A percentile compares a stretch with the other conserved stretches of the same genome.
Evolutionary conservation across 805 yeast species (phyloP).

Genomic region (Kregervanrija pseudodelftensis): DNA sequence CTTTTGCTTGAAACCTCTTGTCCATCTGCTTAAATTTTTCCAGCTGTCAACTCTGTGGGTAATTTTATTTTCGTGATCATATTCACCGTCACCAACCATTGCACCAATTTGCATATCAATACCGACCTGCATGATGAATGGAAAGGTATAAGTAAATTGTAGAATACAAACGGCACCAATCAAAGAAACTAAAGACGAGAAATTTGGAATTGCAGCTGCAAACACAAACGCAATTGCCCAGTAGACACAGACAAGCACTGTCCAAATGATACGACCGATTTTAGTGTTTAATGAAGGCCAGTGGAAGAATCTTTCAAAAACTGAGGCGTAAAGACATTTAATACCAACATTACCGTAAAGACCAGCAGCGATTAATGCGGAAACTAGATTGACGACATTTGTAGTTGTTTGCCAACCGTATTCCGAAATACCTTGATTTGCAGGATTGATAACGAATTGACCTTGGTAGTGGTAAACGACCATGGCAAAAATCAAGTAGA

Average conservation of each 20-base stretch:
- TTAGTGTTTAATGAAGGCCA: conserved; percentile 29
- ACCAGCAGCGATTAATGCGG: conserved; percentile 40
- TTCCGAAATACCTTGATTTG: conserved; percentile 35
- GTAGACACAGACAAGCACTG: conserved; percentile 29
- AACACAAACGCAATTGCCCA: conserved; percentile 38
- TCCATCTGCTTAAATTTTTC: conserved; percentile 5
- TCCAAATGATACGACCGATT: conserved; percentile 32
- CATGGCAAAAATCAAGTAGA: conserved; percentile 35
- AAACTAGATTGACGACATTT: conserved; percentile 32
- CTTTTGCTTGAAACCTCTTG: conserved; percentile 8
- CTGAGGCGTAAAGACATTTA: conserved; percentile 34
- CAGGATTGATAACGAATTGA: conserved; percentile 36
- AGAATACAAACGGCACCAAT: conserved; percentile 39
- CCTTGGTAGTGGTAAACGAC: conserved; percentile 40
- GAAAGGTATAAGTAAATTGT: conserved; percentile 41
- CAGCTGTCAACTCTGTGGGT: conserved; percentile 5
- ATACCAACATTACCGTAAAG: conserved; percentile 41
- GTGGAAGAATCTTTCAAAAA: conserved; percentile 27
- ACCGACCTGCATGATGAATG: conserved; percentile 18
- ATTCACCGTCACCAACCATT: conserved; percentile 4
- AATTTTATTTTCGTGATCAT: conserved; percentile 2
- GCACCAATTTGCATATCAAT: conserved; percentile 7
- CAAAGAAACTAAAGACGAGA: conserved; percentile 30
- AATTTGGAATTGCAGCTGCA: conserved; percentile 39
- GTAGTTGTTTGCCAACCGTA: conserved; percentile 35